Evolutionary conservation across 83 land plant genomes (phyloP), one percentile per base, ranked within the genome.

Genomic region (Picea mariana): DNA sequence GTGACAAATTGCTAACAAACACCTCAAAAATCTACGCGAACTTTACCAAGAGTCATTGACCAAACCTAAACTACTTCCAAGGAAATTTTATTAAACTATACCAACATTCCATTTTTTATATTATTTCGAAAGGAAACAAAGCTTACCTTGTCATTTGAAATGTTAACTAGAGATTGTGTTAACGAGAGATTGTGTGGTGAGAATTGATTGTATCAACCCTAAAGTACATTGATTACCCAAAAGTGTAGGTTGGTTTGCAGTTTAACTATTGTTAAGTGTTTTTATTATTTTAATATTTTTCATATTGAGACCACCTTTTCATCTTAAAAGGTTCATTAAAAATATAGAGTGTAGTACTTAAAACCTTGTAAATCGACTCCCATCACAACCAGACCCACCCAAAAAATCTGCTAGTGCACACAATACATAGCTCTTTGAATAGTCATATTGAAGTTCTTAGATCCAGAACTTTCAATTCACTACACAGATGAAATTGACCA

Each of bases 71-170:
- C 59, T 9, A 20, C 76, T 71, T 71, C 49, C 38, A 8, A 68
- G 60, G 67, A 9, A 38, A 55, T 27, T n/a, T 26, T 61, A 66
- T 21, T 38, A 16, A 18, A 47, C 12, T 26, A 58, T 38, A 1
- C 12, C 23, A 24, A 84, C 2, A 24, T 40, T 16, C 24, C 20
- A 83, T 27, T 6, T 62, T 63, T 20, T 34, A 16, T 16, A 82
- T 31, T 26, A 66, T 13, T 23, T 47, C 55, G 58, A 38, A 44
- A 15, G 67, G 21, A 34, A 72, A 64, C 24, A 52, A 67, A 64
- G 81, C 92, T 83, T 84, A 96, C 99, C 62, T 84, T 85, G 31
- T 90, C 92, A 87, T 88, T 88, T 15, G 85, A 66, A 38, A 89
- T 89, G 58, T 81, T 81, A 80, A 93, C 81, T 67, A 79, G 62